A percentile compares a stretch with the other conserved stretches of the same genome.
Evolutionary conservation across 2,329 filamentous ascomycete genomes (phyloP).

Genomic region (Fusarium armeniacum): DNA sequence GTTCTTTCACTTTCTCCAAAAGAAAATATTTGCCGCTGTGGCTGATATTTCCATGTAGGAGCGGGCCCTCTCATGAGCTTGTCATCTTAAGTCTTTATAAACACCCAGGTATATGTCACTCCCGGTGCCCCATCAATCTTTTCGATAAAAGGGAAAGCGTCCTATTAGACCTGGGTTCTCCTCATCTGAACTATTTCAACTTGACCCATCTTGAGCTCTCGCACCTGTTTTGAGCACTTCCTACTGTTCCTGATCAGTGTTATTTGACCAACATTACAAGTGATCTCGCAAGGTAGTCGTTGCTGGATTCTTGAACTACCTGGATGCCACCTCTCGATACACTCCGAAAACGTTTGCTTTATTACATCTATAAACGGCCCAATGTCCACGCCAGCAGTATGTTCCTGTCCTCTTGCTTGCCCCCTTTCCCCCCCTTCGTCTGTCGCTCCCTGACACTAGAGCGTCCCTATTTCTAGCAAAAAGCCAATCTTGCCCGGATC

Average conservation of each 20-base stretch:
- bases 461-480: slow-evolving; percentile 51
- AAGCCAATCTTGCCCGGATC: slow-evolving; percentile 67
- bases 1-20: slow-evolving; percentile 40
- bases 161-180: slow-evolving; percentile 35
- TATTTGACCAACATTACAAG: slow-evolving; percentile 18
- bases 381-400: slow-evolving; percentile 54
- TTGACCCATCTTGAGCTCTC: slow-evolving; percentile 33
- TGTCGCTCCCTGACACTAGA: slow-evolving; percentile 37
- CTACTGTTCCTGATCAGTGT: slow-evolving; percentile 25
- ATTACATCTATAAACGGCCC: slow-evolving; percentile 45
- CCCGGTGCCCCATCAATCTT: slow-evolving; percentile 37
- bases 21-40: slow-evolving; percentile 38
- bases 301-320: slow-evolving; percentile 30
- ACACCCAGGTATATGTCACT: slow-evolving; percentile 43
- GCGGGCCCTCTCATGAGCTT: slow-evolving; percentile 40
- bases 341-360: slow-evolving; percentile 26
- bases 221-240: slow-evolving; percentile 19
- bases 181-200: slow-evolving; percentile 33
- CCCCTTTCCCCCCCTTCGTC: slow-evolving; percentile 17
- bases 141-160: slow-evolving; percentile 48
- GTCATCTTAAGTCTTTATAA: slow-evolving; percentile 39
- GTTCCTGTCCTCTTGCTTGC: slow-evolving; percentile 35
- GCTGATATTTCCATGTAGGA: slow-evolving; percentile 42
- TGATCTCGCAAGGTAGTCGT: slow-evolving; percentile 18
- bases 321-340: slow-evolving; percentile 44